phyloP scores from a whole-genome alignment of 1,284 basidiomycete species.

The Ustilago lituana region DNA sequence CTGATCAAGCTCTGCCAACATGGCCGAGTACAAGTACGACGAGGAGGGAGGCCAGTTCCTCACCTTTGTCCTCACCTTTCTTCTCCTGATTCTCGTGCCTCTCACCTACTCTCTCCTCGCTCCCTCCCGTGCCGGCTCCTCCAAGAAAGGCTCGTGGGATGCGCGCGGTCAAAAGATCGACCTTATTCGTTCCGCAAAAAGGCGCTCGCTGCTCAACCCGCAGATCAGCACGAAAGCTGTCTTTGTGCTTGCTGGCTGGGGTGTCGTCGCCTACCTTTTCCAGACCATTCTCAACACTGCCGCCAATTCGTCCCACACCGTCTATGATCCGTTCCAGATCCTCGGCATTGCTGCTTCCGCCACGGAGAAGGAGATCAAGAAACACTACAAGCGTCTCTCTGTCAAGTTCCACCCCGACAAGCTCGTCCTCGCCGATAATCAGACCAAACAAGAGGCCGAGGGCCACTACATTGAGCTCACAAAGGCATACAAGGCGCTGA shows the following conservation, averaged over 20 bases:
- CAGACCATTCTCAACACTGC: slow-evolving; percentile 73
- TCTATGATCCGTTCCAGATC: slow-evolving; percentile 93
- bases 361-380: slow-evolving; percentile 92
- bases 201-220: slow-evolving; percentile 53
- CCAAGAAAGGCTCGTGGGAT: slow-evolving; percentile 59
- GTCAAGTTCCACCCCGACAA: slow-evolving; percentile 86
- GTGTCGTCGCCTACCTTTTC: slow-evolving; percentile 76
- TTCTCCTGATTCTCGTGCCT: slow-evolving; percentile 62
- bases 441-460: slow-evolving; percentile 89
- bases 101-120: slow-evolving; percentile 60
- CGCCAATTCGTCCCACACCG: slow-evolving; percentile 67
- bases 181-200: slow-evolving; percentile 38
- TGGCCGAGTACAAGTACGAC: slow-evolving; percentile 68
- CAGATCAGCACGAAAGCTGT: slow-evolving; percentile 45
- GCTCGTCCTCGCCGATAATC: slow-evolving; percentile 79
- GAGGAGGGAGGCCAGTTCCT: slow-evolving; percentile 66
- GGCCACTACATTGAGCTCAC: slow-evolving; percentile 90
- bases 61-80: slow-evolving; percentile 65
- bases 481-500: slow-evolving; percentile 97
- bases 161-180: slow-evolving; percentile 58
- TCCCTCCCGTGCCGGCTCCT: slow-evolving; percentile 14
- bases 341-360: slow-evolving; percentile 83
- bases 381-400: slow-evolving; percentile 88
- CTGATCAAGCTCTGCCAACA: slow-evolving; percentile 14
- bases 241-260: slow-evolving; percentile 78